phyloP scores from a whole-genome alignment of 2,329 filamentous ascomycete species.

The Teratosphaeria gauchensis region DNA sequence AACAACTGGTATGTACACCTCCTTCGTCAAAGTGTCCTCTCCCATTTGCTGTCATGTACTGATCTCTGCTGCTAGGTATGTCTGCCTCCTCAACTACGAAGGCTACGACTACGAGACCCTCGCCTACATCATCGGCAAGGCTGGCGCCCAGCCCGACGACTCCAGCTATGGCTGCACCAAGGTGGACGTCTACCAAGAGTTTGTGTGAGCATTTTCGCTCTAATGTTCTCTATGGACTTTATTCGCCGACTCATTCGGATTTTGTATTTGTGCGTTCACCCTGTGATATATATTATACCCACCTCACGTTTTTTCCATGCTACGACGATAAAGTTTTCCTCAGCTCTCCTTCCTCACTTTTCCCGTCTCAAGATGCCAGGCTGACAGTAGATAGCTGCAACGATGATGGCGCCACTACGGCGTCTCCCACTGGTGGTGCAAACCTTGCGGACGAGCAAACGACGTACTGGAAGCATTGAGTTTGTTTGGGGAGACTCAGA shows the following conservation, averaged over 20 bases:
- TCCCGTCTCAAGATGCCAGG: not conserved
- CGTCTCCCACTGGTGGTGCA: not conserved
- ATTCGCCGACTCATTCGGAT: not conserved
- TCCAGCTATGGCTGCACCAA: not conserved
- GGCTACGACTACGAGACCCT: not conserved
- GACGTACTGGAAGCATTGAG: not conserved
- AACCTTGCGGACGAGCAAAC: not conserved
- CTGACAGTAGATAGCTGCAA: not conserved
- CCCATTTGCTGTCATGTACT: not conserved
- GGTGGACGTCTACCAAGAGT: not conserved
- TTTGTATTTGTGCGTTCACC: not conserved
- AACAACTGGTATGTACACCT: not conserved
- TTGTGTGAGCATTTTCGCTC: not conserved
- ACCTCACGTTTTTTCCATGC: not conserved
- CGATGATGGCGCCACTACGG: not conserved
- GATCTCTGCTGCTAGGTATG: not conserved
- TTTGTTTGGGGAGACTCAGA: not conserved
- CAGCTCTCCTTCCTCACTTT: not conserved
- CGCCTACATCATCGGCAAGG: not conserved
- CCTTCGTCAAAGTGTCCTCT: not conserved
- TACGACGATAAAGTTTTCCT: not conserved
- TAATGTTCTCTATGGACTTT: not conserved
- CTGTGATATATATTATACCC: not conserved
- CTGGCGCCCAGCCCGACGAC: not conserved
- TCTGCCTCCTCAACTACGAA: not conserved